Percentiles rank a stretch among this genome's conserved stretches.
Evolutionary conservation across 1,284 basidiomycete species (phyloP).

Genomic region (Bondarzewia mesenterica): DNA sequence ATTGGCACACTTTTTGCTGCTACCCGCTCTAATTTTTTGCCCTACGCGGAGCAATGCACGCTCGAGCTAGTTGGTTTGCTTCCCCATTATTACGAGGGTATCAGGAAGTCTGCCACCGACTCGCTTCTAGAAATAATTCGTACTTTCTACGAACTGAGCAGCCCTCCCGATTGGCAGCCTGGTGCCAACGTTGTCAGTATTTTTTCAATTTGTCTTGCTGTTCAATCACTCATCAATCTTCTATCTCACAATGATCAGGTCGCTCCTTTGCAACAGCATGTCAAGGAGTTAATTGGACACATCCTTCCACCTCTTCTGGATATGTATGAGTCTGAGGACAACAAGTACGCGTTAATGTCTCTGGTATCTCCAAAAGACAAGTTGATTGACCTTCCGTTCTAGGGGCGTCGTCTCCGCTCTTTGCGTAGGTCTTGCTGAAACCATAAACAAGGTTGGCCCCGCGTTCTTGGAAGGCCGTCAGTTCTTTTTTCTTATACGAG

Average conservation of each 20-base stretch:
- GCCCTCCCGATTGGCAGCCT: slow-evolving; percentile 76
- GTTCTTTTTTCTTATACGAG: slow-evolving; percentile 20
- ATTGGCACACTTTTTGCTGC: slow-evolving; percentile 87
- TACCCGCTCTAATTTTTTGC: slow-evolving; percentile 83
- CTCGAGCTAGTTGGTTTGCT: slow-evolving; percentile 81
- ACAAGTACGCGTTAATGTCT: slow-evolving; percentile 72
- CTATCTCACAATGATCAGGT: no score
- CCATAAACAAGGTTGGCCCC: slow-evolving; percentile 86
- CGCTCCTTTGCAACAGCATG: slow-evolving; percentile 62
- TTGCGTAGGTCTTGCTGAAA: slow-evolving; percentile 84
- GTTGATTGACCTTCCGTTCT: slow-evolving; percentile 11
- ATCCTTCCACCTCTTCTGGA: slow-evolving; percentile 76
- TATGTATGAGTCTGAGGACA: slow-evolving; percentile 92
- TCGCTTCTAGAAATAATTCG: slow-evolving; percentile 87
- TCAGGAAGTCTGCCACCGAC: slow-evolving; percentile 90
- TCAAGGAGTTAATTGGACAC: slow-evolving; percentile 78
- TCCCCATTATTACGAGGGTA: slow-evolving; percentile 95
- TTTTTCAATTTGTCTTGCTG: background rate
- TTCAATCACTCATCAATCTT: slow-evolving; percentile 9
- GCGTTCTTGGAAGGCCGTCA: slow-evolving; percentile 69
- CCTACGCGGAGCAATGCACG: slow-evolving; percentile 76
- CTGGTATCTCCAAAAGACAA: slow-evolving; percentile 1
- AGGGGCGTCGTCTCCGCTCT: slow-evolving; percentile 85
- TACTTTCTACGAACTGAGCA: slow-evolving; percentile 88
- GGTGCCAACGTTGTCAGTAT: slow-evolving; percentile 48